Evolutionary conservation across 208 protist species (phyloP), one percentile per base, ranked within the genome.

Genomic region (Crithidia acanthocephali): DNA sequence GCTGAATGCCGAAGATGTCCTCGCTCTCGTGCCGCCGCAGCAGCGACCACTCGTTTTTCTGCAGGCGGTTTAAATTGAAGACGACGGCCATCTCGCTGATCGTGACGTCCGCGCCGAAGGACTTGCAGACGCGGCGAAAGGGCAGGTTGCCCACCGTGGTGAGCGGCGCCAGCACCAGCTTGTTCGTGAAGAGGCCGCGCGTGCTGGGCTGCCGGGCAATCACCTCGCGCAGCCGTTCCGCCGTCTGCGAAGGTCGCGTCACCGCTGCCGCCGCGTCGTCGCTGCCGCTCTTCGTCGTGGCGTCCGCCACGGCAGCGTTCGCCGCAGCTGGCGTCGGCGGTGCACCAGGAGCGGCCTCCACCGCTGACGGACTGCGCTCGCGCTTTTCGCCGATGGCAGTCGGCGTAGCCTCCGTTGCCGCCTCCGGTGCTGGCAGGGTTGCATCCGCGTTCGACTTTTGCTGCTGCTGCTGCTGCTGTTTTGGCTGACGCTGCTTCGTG

Each of bases 81-180:
- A 91, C 85, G 23, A 98, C 56, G 5, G 98, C 96, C 98, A 99
- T 99, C 79, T 99, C 97, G 45, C 92, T 85, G 76, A 97, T 85
- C 22, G 96, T 99, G 58, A 99, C 90, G 77, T 99, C 97, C 0
- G 80, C 93, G 9, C 95, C 95, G 57, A 95, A 90, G 11, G 72
- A 71, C 69, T 97, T 98, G 81, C 95, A 98, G 47, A 99, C 68
- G 42, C 94, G 88, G 32, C 98, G 92, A 70, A 98, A 99, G 16
- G 98, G 98, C 52, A 99, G 80, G 75, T 99, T 99, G 55, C 98
- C 98, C 23, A 99, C 96, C 9, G 98, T 99, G 9, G 98, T 99
- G 30, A 99, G 91, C 11, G 98, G 98, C 22, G 98, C 98, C 8
- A 99, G 90, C 59, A 98, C 90, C 16, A 98, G 71, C 84, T 99